Conservation (phyloP, 352 stramenopile genomes). For the Elongisporangium undulatum region DNA sequence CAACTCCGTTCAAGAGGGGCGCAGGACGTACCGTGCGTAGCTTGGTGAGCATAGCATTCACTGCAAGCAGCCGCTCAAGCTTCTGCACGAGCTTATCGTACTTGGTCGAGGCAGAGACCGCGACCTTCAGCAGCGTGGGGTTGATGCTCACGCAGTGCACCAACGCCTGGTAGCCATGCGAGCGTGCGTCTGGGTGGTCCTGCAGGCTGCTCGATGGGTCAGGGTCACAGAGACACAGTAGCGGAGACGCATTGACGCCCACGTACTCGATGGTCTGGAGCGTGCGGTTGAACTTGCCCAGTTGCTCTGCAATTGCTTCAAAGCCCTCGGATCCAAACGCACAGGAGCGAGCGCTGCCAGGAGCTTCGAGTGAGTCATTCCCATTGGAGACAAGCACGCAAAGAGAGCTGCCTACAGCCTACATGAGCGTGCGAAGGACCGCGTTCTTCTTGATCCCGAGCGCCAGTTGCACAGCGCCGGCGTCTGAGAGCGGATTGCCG, state of each 20-base stretch:
- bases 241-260: neutral
- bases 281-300: conserved; percentile 48
- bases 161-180: conserved; percentile 35
- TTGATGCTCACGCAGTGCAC: conserved; percentile 42
- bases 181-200: conserved; percentile 40
- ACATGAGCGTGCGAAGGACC: conserved; percentile 40
- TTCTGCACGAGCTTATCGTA: conserved; percentile 25
- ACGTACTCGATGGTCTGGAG: conserved; percentile 36
- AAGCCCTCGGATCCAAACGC: conserved; percentile 44
- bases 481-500: conserved; percentile 42
- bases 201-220: conserved; percentile 14
- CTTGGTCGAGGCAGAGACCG: conserved; percentile 20
- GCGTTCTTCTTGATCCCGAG: conserved; percentile 51
- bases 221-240: conserved; percentile 1
- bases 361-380: neutral
- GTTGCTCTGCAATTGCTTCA: conserved; percentile 14
- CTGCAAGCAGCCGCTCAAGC: conserved; percentile 25
- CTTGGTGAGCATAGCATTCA: conserved; percentile 31
- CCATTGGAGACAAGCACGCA: neutral
- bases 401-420: conserved; percentile 5
- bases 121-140: conserved; percentile 21
- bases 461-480: conserved; percentile 35
- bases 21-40: conserved; percentile 26
- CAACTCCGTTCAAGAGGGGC: neutral
- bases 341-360: conserved; percentile 29